These are phyloP conservation scores for Acanthamoeba sp. DNA, from an alignment of 208 protist species.

Conservation along the genomic window DNA sequence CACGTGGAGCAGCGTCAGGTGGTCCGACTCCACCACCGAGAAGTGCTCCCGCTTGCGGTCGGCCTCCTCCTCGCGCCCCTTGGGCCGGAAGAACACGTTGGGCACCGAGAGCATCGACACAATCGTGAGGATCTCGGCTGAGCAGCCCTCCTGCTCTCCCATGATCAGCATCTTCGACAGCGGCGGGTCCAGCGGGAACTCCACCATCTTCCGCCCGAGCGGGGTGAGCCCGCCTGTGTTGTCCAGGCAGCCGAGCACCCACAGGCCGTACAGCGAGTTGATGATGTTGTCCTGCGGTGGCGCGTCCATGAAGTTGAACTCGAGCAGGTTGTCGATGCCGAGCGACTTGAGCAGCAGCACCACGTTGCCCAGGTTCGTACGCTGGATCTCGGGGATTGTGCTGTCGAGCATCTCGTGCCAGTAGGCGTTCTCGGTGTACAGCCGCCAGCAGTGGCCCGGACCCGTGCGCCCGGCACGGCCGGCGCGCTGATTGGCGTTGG, in stretches of 20 bases:
- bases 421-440: slow-evolving; percentile 90
- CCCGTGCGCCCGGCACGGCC: slow-evolving; percentile 89
- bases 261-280: slow-evolving; percentile 96
- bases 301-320: slow-evolving; percentile 92
- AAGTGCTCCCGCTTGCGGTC: slow-evolving; percentile 98
- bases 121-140: slow-evolving; percentile 95
- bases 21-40: slow-evolving; percentile 96
- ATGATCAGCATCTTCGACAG: slow-evolving; percentile 97
- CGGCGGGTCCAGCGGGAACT: slow-evolving; percentile 98
- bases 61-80: slow-evolving; percentile 93
- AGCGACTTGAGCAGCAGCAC: slow-evolving; percentile 91
- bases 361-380: slow-evolving; percentile 87
- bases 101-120: slow-evolving; percentile 96
- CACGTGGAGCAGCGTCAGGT: slow-evolving; percentile 97
- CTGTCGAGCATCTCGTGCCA: slow-evolving; percentile 28
- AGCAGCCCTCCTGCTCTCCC: slow-evolving; percentile 95
- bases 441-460: slow-evolving; percentile 86
- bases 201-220: slow-evolving; percentile 96
- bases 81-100: slow-evolving; percentile 92
- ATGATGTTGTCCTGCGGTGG: slow-evolving; percentile 93
- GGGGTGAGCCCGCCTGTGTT: slow-evolving; percentile 96
- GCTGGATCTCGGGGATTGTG: slow-evolving; percentile 92
- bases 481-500: slow-evolving; percentile 87
- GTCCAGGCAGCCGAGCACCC: slow-evolving; percentile 97
- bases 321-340: slow-evolving; percentile 91